These are phyloP conservation scores for Pseudogymnoascus sp. DNA, from an alignment of 2,329 filamentous ascomycete species.

Conservation along the genomic window DNA sequence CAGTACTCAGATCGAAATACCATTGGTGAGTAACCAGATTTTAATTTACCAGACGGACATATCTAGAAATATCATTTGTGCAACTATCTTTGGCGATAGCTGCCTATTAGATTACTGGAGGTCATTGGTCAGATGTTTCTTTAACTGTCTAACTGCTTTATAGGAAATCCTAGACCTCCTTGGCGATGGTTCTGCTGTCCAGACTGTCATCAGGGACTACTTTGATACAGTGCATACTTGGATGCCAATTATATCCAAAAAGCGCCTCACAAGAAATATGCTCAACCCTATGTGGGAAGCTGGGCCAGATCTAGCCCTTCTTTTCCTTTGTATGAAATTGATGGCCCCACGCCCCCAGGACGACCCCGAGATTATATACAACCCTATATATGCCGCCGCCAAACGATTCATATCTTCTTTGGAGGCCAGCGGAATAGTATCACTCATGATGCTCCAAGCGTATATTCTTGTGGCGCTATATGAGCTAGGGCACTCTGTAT, in stretches of 20 bases:
- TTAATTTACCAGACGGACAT: neutral
- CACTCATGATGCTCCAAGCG: slow-evolving; percentile 38
- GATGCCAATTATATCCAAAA: slow-evolving; percentile 41
- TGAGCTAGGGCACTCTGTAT: slow-evolving; percentile 41
- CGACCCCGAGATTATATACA: slow-evolving; percentile 30
- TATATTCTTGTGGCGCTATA: slow-evolving; percentile 39
- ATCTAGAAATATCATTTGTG: neutral
- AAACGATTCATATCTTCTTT: slow-evolving; percentile 36
- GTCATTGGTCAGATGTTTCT: neutral
- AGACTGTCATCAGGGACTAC: slow-evolving; percentile 33
- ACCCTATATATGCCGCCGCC: slow-evolving; percentile 34
- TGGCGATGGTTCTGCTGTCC: slow-evolving; percentile 31
- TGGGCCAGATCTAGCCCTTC: slow-evolving; percentile 38
- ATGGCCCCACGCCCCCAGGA: slow-evolving; percentile 31
- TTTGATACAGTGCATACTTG: slow-evolving; percentile 39
- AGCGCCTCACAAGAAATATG: slow-evolving; percentile 33
- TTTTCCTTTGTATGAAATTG: slow-evolving; percentile 43
- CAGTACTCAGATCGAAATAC: slow-evolving; percentile 32
- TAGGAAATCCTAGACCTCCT: slow-evolving; percentile 35
- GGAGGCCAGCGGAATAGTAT: slow-evolving; percentile 35
- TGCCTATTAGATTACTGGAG: neutral
- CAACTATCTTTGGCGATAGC: neutral
- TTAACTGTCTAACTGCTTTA: neutral
- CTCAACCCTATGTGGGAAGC: slow-evolving; percentile 35
- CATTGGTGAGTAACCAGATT: slow-evolving; percentile 26